Evolutionary conservation across 176 grass and related monocot genomes (phyloP).

Genomic region (Lolium perenne): DNA sequence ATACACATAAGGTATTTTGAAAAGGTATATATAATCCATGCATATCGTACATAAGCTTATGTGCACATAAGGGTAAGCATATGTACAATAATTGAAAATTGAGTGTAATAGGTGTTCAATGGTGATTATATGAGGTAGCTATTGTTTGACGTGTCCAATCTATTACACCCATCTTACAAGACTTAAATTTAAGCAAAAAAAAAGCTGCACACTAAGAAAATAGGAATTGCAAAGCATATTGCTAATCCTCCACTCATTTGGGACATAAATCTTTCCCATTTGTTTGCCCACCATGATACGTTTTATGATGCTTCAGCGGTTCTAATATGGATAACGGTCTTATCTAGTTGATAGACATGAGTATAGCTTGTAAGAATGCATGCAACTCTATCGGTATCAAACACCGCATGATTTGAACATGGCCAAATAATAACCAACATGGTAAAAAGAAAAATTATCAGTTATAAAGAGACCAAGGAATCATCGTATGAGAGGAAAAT

Average conservation of each 20-base stretch:
- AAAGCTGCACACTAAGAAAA: background rate
- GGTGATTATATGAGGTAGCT: background rate
- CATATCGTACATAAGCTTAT: constrained; percentile 22
- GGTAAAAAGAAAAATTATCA: no score
- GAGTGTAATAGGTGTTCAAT: background rate
- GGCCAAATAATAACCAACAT: background rate
- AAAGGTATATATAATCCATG: background rate
- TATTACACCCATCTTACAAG: background rate
- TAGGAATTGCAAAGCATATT: background rate
- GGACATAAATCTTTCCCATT: background rate
- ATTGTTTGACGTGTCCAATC: background rate
- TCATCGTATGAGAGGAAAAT: no score
- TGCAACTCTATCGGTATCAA: background rate
- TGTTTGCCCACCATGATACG: background rate
- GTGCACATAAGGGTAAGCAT: constrained; percentile 20
- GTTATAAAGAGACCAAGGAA: no score
- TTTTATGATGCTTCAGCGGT: background rate
- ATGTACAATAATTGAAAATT: no score
- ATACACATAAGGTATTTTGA: constrained; percentile 43
- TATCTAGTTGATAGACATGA: background rate
- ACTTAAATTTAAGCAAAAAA: background rate
- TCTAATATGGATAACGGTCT: background rate
- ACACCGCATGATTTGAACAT: background rate
- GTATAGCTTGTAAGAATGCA: background rate
- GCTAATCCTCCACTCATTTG: background rate